Evolutionary conservation across 176 grass and related monocot genomes (phyloP), one percentile per base, ranked within the genome.

Genomic region (Musa troglodytarum): DNA sequence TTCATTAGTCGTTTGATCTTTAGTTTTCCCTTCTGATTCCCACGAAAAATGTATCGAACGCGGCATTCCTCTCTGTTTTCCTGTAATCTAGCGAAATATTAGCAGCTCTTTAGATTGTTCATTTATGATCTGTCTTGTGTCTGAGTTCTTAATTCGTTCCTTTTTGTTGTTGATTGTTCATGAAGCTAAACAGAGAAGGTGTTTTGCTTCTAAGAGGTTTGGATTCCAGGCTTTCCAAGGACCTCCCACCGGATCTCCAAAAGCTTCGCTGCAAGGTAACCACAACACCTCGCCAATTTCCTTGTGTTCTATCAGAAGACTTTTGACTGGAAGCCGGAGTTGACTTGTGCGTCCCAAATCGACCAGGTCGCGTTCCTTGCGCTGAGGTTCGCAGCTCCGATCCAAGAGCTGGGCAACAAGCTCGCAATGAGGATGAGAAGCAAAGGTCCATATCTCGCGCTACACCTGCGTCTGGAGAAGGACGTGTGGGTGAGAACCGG

Each of bases 401-500:
- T 86, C 24, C 49, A 26, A 49, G 69, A 79, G 13, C 20, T 86
- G 9, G 84, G 84, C 17, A 75, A 54, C 23, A 82, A 79, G 69
- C 74, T 86, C 13, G 79, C 80, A 1, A 55, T 52, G 28, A 76
- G 84, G 53, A 82, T 86, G 84, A 68, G 62, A 17, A 81, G 70
- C 80, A 74, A 77, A 28, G 84, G 84, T 50, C 84, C 80, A 9
- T 86, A 86, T 55, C 68, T 86, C 21, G 84, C 84, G 8, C 62
- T 86, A 50, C 84, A 86, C 75, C 43, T 86, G 68, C 52, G 84
- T 20, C 50, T 86, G 68, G 84, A 86, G 74, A 86, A 86, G 80
- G 84, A 86, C 59, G 84, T 86, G 19, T 86, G 84, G 84, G 70
- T 86, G 50, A 63, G 84, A 78, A 86, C 84, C 1, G 80, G 84